These are phyloP conservation scores for Petasospora fabianii DNA, from an alignment of 1,139 yeast species.

Conservation along the genomic window DNA sequence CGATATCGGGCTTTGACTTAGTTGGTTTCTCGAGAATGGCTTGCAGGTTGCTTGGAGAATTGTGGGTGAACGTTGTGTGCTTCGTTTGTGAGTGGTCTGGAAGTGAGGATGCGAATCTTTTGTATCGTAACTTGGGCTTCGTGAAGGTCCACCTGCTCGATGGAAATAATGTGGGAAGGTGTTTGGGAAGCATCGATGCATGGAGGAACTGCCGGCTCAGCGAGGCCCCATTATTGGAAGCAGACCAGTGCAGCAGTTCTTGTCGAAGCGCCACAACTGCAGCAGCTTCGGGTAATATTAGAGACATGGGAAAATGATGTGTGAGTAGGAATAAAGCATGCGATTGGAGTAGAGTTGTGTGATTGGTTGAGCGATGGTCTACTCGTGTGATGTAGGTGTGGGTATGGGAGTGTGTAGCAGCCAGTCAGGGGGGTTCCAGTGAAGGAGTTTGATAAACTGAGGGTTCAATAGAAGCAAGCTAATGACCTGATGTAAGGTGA, in stretches of 20 bases:
- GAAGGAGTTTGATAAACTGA: too few species aligned
- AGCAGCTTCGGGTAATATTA: slow-evolving; percentile 4
- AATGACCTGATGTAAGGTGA: too few species aligned
- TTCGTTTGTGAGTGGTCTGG: neutral
- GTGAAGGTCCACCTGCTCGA: neutral
- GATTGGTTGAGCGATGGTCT: neutral
- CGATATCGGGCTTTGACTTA: slow-evolving; percentile 9
- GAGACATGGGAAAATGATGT: slow-evolving; percentile 1
- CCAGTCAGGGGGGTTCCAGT: too few species aligned
- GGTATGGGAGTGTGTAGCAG: too few species aligned
- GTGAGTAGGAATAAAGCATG: neutral
- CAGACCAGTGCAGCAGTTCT: slow-evolving; percentile 19
- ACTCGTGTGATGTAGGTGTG: too few species aligned
- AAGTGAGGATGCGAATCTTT: slow-evolving; percentile 5
- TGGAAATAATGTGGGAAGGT: neutral
- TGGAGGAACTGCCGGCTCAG: slow-evolving; percentile 9
- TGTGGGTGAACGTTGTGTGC: neutral
- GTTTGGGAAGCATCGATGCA: slow-evolving; percentile 14
- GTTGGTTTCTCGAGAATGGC: slow-evolving; percentile 4
- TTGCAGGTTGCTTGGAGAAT: neutral
- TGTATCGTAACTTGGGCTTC: neutral
- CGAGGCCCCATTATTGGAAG: slow-evolving; percentile 12
- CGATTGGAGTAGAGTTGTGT: neutral
- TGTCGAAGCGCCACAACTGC: slow-evolving; percentile 8
- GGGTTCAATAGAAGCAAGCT: too few species aligned